phyloP scores from a whole-genome alignment of 208 protist genomes.

The Wallacemonas collosoma region DNA sequence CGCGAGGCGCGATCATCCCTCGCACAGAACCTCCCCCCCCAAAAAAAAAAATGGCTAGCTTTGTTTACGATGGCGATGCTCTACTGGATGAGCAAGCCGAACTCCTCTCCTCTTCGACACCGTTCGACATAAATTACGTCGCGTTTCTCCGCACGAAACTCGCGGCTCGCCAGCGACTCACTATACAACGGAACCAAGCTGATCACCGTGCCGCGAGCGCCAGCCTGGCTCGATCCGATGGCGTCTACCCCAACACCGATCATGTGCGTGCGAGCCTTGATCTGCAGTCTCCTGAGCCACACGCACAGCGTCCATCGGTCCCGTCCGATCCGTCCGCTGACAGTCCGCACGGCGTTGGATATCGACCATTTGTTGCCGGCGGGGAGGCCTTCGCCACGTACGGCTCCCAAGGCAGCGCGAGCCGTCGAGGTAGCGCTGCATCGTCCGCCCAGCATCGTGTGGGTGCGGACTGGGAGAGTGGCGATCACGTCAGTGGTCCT shows the following conservation, averaged over 20 bases:
- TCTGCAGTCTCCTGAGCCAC: conserved; percentile 9
- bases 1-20: neutral
- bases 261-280: conserved; percentile 3
- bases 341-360: neutral
- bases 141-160: conserved; percentile 66
- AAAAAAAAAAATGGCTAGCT: neutral
- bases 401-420: neutral
- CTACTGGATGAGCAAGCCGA: conserved; percentile 68
- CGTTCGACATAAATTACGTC: conserved; percentile 67
- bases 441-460: neutral
- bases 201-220: conserved; percentile 18
- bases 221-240: neutral
- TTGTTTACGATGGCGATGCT: conserved; percentile 41
- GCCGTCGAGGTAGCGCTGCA: conserved; percentile 9
- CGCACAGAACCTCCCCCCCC: neutral
- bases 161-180: conserved; percentile 59
- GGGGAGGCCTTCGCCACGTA: conserved; percentile 3
- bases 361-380: conserved; percentile 3
- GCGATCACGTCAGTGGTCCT: neutral
- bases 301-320: neutral
- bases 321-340: neutral
- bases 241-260: neutral
- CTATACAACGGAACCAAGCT: conserved; percentile 70
- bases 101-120: conserved; percentile 48
- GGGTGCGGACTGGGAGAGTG: conserved; percentile 3